These are phyloP conservation scores for Aspergillus homomorphus DNA, from an alignment of 495 filamentous ascomycete genomes.

Conservation along the genomic window DNA sequence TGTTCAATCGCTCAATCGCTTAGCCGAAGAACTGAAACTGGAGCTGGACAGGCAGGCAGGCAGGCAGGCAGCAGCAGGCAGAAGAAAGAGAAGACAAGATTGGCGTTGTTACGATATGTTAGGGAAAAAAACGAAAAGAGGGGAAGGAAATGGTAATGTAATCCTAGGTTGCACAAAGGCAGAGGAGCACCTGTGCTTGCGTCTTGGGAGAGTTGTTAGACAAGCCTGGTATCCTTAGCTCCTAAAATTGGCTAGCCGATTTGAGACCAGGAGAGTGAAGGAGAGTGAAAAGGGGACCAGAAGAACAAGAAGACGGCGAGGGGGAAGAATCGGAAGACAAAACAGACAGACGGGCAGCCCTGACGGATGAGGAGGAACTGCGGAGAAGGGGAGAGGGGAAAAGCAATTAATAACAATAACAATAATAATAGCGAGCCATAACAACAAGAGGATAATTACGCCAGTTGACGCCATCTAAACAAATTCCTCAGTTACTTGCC, in stretches of 20 bases:
- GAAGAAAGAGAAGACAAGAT: neutral
- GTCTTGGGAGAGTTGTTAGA: neutral
- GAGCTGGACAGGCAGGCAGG: neutral
- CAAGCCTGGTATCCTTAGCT: constrained; percentile 9
- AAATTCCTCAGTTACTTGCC: neutral
- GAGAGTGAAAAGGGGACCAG: neutral
- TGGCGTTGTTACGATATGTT: neutral
- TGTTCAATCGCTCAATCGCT: neutral
- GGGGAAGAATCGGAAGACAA: constrained; percentile 10
- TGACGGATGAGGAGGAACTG: neutral
- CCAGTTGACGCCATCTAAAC: neutral
- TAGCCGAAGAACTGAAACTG: neutral
- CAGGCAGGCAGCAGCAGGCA: neutral
- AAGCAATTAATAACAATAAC: neutral
- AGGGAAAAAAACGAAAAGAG: neutral
- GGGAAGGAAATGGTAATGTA: neutral
- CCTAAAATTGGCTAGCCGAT: constrained; percentile 8
- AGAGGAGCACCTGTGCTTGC: neutral
- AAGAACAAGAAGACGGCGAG: neutral
- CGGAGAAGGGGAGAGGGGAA: neutral
- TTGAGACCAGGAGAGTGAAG: neutral
- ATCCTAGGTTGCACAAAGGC: neutral
- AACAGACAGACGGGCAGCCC: too few species aligned
- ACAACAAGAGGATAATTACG: neutral
- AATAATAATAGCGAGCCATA: neutral